phyloP scores from a whole-genome alignment of 1,139 yeast species.

The Geotrichum restrictum region DNA sequence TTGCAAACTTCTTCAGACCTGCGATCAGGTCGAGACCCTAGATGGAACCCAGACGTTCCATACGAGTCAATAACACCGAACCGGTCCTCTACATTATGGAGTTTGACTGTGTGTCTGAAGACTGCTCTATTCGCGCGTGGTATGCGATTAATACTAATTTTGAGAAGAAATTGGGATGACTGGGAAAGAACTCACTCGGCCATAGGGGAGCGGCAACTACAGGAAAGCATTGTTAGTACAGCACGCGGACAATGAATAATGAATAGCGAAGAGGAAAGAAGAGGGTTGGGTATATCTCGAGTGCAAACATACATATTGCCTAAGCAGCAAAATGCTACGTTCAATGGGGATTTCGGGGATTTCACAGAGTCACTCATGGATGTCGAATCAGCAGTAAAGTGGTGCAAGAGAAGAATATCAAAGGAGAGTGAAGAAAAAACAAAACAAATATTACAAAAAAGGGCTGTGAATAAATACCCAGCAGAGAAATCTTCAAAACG shows the following conservation, averaged over 20 bases:
- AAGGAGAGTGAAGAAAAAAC: not conserved
- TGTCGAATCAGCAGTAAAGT: conserved; percentile 6
- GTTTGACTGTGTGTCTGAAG: conserved; percentile 60
- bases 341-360: conserved; percentile 23
- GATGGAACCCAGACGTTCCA: conserved; percentile 83
- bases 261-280: no score
- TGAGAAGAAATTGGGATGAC: not conserved
- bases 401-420: not conserved
- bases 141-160: not conserved
- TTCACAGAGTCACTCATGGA: conserved; percentile 32
- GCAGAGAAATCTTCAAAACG: no score
- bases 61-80: conserved; percentile 71
- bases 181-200: conserved; percentile 56
- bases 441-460: not conserved
- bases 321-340: conserved; percentile 84
- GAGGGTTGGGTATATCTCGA: no score
- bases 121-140: conserved; percentile 50
- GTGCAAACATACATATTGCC: conserved; percentile 70
- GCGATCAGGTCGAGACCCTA: conserved; percentile 76
- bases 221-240: conserved; percentile 14
- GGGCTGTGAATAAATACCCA: no score
- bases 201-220: conserved; percentile 92
- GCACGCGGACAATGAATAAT: not conserved
- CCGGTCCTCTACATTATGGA: conserved; percentile 42
- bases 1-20: conserved; percentile 68